phyloP scores from a whole-genome alignment of 2,329 filamentous ascomycete genomes.

The Colletotrichum sp. region DNA sequence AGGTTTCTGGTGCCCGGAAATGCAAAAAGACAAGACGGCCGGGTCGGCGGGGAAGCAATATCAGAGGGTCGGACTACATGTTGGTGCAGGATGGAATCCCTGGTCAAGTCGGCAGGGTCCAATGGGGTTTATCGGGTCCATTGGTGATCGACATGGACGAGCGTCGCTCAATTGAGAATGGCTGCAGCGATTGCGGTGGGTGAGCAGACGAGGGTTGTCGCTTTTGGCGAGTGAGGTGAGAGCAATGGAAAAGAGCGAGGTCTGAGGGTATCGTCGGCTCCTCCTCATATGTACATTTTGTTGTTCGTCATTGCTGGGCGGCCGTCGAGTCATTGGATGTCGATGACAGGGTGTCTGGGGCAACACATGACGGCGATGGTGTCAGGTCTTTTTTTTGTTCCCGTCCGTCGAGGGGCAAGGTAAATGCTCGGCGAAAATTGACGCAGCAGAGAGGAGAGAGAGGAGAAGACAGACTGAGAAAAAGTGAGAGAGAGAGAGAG shows the following conservation, averaged over 20 bases:
- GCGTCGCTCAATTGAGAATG: not conserved
- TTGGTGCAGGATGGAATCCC: not conserved
- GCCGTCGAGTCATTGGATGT: not conserved
- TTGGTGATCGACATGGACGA: not conserved
- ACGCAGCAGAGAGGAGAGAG: not conserved
- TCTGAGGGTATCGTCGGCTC: conserved; percentile 17
- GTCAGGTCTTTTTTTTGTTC: not conserved
- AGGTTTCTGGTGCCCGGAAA: not conserved
- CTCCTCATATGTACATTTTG: not conserved
- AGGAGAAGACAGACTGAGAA: too few species aligned
- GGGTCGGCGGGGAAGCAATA: not conserved
- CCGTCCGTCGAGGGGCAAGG: not conserved
- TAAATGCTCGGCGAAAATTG: not conserved
- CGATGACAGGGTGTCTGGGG: not conserved
- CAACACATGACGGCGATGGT: not conserved
- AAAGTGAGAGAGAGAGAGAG: not conserved
- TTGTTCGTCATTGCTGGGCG: not conserved
- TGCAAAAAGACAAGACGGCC: not conserved
- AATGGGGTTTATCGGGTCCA: not conserved
- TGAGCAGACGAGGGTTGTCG: not conserved
- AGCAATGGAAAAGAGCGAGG: not conserved
- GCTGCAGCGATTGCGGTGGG: not conserved
- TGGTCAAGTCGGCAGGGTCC: conserved; percentile 7
- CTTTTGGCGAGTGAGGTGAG: not conserved
- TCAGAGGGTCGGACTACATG: not conserved